A percentile compares a stretch with the other conserved stretches of the same genome.
These are phyloP conservation scores for Boletus holoroseus DNA, from an alignment of 1,284 basidiomycete genomes.

Conservation along the genomic window DNA sequence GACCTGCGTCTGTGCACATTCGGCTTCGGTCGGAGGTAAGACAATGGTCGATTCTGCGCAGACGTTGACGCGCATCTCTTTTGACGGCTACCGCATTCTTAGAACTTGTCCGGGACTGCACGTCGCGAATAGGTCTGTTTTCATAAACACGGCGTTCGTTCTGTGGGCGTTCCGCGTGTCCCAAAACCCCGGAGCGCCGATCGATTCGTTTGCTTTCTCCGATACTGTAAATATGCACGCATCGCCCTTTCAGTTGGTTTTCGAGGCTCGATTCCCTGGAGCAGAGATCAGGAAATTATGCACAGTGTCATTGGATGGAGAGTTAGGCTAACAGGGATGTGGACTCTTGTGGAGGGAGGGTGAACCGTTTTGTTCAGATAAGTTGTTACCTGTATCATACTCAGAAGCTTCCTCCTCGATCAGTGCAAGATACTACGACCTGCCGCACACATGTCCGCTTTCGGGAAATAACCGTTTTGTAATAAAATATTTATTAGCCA, in stretches of 20 bases:
- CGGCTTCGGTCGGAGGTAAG: slow-evolving; percentile 54
- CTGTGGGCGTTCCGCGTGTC: slow-evolving; percentile 28
- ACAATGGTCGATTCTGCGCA: background rate
- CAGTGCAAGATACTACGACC: no score
- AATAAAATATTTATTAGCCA: no score
- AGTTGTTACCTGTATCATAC: background rate
- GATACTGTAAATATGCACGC: slow-evolving; percentile 14
- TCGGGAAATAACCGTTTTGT: no score
- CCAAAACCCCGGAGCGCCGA: slow-evolving; percentile 20
- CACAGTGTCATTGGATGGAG: background rate
- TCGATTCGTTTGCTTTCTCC: slow-evolving; percentile 22
- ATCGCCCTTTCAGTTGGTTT: slow-evolving; percentile 17
- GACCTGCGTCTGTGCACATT: slow-evolving; percentile 53
- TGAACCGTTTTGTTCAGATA: no score
- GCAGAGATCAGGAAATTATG: slow-evolving; percentile 13
- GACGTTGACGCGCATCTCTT: no score
- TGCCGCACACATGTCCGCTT: no score
- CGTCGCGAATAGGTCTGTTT: slow-evolving; percentile 28
- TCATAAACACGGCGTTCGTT: slow-evolving; percentile 21
- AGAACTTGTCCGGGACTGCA: slow-evolving; percentile 28
- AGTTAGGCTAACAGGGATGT: background rate
- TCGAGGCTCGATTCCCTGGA: slow-evolving; percentile 9
- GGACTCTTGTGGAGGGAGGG: no score
- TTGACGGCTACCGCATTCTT: slow-evolving; percentile 6
- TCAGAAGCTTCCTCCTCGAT: no score